Base-by-base conservation (phyloP, 768 basidiomycete genomes). In the Stropharia rugosoannulata region DNA sequence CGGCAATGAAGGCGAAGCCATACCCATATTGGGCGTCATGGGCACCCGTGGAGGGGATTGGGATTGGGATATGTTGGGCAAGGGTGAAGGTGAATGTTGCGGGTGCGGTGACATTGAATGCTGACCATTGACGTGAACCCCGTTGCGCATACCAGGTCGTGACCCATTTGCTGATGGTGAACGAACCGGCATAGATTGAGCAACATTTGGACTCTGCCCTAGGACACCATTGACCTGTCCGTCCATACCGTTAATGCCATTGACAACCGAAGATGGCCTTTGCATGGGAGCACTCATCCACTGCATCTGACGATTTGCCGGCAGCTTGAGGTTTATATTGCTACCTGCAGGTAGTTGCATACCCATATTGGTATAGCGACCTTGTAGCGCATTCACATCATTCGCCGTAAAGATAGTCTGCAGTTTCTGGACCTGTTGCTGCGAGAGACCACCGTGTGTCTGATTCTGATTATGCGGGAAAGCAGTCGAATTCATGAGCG, bases 351-450 rank as follows among this genome's bases (percentile, higher is more conserved):
- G 62, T 18, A 78, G 56, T 39, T 59, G 62, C 39, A 60, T 52
- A 43, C 77, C 80, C 61, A 76, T 72, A 54, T 72, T 73, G 15
- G 72, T 51, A 36, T 70, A 60, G 71, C 68, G 48, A 69, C 67
- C 59, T 42, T 76, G 76, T 51, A 73, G 63, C 40, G 68, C 61
- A 51, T 73, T 71, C 37, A 76, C 61, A 42, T 79, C 80, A 56
- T 73, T 75, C 15, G 66, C 69, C 51, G 69, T 64, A 55, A 85
- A 80, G 3, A 79, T 82, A 8, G 79, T 70, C 68, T 86, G 86
- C 40, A 87, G 62, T 52, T 73, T 78, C 65, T 85, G 83, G 66
- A 87, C 72, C 62, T 87, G 85, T 57, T 87, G 86, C 16, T 72
- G 56, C 35, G 75, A 81, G 44, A 87, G 65, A 8, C 62, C 63